A percentile compares a stretch with the other conserved stretches of the same genome.
Conservation (phyloP, 2,329 filamentous ascomycete species). For the Zasmidium angulare region DNA sequence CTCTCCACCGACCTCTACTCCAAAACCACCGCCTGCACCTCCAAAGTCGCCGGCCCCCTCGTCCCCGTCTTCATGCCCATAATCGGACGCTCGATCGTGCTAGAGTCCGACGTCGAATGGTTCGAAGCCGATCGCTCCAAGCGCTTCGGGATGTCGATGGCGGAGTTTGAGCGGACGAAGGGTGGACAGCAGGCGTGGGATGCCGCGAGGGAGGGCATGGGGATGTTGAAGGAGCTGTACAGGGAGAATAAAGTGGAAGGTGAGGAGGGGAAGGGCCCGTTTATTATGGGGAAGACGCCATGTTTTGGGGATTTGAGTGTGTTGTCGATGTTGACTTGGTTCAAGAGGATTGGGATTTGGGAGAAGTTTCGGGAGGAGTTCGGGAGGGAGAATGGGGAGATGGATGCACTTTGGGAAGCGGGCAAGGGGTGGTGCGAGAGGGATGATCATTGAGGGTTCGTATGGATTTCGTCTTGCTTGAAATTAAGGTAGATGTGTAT, state of each 20-base stretch:
- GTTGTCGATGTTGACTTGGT: constrained; percentile 6
- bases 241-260: constrained; percentile 14
- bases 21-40: background rate
- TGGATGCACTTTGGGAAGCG: constrained; percentile 25
- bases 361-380: constrained; percentile 35
- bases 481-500: no score
- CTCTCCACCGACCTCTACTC: constrained; percentile 19
- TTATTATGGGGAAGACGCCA: constrained; percentile 17
- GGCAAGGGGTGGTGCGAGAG: constrained; percentile 8
- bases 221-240: constrained; percentile 9
- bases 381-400: constrained; percentile 26
- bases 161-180: constrained; percentile 27
- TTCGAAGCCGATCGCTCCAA: constrained; percentile 1
- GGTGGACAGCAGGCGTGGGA: constrained; percentile 20
- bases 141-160: constrained; percentile 17
- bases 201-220: constrained; percentile 8
- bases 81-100: constrained; percentile 8
- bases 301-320: constrained; percentile 23
- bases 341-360: constrained; percentile 6
- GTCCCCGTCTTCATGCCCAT: constrained; percentile 17
- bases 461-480: no score
- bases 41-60: constrained; percentile 12
- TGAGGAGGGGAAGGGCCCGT: constrained; percentile 35
- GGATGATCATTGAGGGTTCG: constrained; percentile 7
- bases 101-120: constrained; percentile 31